These are phyloP conservation scores for Skeletonema potamos DNA, from an alignment of 108 stramenopile species.

Conservation along the genomic window DNA sequence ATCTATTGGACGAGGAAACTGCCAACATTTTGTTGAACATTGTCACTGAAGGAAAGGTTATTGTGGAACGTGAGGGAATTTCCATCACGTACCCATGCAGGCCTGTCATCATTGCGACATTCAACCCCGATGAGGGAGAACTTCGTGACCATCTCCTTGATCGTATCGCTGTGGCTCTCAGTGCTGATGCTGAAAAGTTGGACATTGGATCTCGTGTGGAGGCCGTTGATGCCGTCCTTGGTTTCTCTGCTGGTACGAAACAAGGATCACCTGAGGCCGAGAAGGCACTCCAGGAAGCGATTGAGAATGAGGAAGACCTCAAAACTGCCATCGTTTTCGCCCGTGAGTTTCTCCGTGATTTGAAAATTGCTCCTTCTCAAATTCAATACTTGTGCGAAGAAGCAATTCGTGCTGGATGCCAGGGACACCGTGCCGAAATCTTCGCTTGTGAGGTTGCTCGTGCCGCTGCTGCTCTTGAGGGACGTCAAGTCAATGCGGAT, in stretches of 20 bases:
- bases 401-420: conserved; percentile 92
- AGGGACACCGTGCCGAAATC: conserved; percentile 97
- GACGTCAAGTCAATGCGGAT: conserved; percentile 82
- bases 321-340: conserved; percentile 94
- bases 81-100: conserved; percentile 88
- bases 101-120: conserved; percentile 92
- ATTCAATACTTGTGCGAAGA: conserved; percentile 96
- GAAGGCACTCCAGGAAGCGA: conserved; percentile 59
- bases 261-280: conserved; percentile 71
- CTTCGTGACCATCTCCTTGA: conserved; percentile 93
- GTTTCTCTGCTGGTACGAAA: conserved; percentile 65
- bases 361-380: conserved; percentile 83
- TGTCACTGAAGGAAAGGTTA: conserved; percentile 88
- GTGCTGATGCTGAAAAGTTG: conserved; percentile 85
- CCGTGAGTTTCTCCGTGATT: conserved; percentile 86
- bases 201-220: conserved; percentile 78
- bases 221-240: conserved; percentile 84
- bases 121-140: conserved; percentile 98
- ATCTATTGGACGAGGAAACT: conserved; percentile 92
- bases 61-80: conserved; percentile 95
- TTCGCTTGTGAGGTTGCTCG: conserved; percentile 91
- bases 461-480: conserved; percentile 92
- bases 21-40: conserved; percentile 91
- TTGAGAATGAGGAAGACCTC: conserved; percentile 90
- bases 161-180: conserved; percentile 89